Evolutionary conservation across 2,329 filamentous ascomycete genomes (phyloP).

Genomic region (Rasamsonia emersonii): DNA sequence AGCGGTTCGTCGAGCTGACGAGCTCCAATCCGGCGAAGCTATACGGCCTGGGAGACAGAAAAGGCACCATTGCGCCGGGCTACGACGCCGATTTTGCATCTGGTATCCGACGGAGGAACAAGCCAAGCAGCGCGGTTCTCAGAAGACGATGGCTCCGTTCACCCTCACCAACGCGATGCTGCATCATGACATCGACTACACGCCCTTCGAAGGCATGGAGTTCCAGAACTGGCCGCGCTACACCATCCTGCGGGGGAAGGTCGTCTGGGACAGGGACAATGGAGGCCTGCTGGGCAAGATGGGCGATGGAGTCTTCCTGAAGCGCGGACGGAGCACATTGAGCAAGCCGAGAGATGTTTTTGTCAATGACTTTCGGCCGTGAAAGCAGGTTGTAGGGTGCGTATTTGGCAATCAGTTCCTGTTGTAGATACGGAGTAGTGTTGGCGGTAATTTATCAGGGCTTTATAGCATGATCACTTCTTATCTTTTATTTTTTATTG

Average conservation of each 20-base stretch:
- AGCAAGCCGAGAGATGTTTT: too few species aligned
- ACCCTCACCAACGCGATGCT: conserved; percentile 47
- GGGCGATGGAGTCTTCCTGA: conserved; percentile 40
- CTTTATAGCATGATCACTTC: too few species aligned
- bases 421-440: too few species aligned
- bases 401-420: too few species aligned
- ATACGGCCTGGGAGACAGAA: conserved; percentile 45
- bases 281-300: conserved; percentile 41
- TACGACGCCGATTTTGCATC: conserved; percentile 50
- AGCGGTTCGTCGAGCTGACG: conserved; percentile 4
- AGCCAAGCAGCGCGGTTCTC: too few species aligned
- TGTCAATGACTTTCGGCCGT: too few species aligned
- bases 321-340: too few species aligned
- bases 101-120: conserved; percentile 53
- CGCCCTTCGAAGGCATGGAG: conserved; percentile 49
- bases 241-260: conserved; percentile 48
- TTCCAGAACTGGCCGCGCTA: conserved; percentile 55
- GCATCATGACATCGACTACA: conserved; percentile 56
- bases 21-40: conserved; percentile 30
- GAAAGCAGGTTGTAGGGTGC: too few species aligned
- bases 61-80: conserved; percentile 44
- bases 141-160: conserved; percentile 17
- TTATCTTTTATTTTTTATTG: too few species aligned
- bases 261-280: conserved; percentile 46
- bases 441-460: too few species aligned